Percentiles rank a stretch among this genome's conserved stretches.
phyloP scores from a whole-genome alignment of 371 early-diverging fungal genomes.

The Mucor sp. region DNA sequence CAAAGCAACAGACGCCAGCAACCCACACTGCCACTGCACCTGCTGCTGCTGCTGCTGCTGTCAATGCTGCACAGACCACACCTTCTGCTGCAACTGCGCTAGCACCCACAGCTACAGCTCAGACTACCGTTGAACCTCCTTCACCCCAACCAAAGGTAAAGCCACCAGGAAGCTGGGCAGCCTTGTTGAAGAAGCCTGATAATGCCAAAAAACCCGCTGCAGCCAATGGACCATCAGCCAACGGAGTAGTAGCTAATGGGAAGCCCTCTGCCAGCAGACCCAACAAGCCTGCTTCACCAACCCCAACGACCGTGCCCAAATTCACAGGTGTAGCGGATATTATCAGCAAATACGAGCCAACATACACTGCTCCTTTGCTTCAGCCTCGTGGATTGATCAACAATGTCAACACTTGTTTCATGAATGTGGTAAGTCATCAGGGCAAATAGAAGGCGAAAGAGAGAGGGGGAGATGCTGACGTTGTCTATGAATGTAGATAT shows the following conservation, averaged over 20 bases:
- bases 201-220: constrained; percentile 15
- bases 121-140: constrained; percentile 23
- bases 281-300: constrained; percentile 20
- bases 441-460: neutral
- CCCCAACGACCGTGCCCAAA: constrained; percentile 27
- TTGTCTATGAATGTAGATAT: constrained; percentile 48
- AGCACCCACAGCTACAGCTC: constrained; percentile 13
- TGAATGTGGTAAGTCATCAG: constrained; percentile 77
- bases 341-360: constrained; percentile 56
- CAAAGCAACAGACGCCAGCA: constrained; percentile 2
- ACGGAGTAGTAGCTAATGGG: constrained; percentile 12
- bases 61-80: neutral
- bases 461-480: neutral
- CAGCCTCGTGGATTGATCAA: constrained; percentile 93
- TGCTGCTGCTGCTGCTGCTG: neutral
- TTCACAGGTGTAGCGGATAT: constrained; percentile 62
- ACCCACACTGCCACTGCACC: constrained; percentile 3
- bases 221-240: constrained; percentile 12
- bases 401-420: constrained; percentile 96
- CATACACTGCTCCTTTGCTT: constrained; percentile 56
- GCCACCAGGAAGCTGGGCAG: constrained; percentile 52
- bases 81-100: neutral
- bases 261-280: constrained; percentile 10
- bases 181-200: constrained; percentile 53
- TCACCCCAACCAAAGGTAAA: constrained; percentile 47